phyloP scores from a whole-genome alignment of 164 flowering plant species.

The Dillenia turbinata region DNA sequence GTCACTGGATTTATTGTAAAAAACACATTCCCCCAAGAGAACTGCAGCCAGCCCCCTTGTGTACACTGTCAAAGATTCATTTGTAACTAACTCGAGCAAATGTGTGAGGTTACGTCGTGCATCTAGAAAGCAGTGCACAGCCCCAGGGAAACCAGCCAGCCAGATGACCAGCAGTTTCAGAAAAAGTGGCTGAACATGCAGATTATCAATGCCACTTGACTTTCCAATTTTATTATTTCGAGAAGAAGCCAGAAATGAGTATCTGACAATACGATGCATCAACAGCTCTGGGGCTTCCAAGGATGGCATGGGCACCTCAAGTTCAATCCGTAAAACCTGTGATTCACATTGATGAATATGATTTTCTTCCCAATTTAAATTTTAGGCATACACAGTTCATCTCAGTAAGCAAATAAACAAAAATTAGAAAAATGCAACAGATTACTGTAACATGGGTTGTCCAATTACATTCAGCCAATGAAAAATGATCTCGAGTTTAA shows the following conservation, averaged over 20 bases:
- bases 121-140: constrained; percentile 77
- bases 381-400: too few relatives aligned
- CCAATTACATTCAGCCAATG: too few relatives aligned
- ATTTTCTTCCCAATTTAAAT: too few relatives aligned
- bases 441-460: too few relatives aligned
- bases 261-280: constrained; percentile 78
- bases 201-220: constrained; percentile 23
- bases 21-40: constrained; percentile 85
- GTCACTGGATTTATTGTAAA: constrained; percentile 52
- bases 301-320: constrained; percentile 57
- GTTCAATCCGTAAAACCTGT: constrained; percentile 73
- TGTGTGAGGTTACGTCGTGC: constrained; percentile 81
- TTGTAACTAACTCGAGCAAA: constrained; percentile 78
- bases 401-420: not conserved
- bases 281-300: constrained; percentile 74
- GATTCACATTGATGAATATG: not conserved
- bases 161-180: constrained; percentile 77
- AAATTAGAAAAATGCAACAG: too few relatives aligned
- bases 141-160: constrained; percentile 79
- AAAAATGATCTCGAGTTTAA: too few relatives aligned
- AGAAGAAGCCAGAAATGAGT: constrained; percentile 77
- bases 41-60: constrained; percentile 75
- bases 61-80: constrained; percentile 46
- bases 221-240: constrained; percentile 50
- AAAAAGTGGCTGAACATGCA: constrained; percentile 62